Percentiles rank a stretch among this genome's conserved stretches.
phyloP scores from a whole-genome alignment of 345 rosid species.

The Syzygium grande region DNA sequence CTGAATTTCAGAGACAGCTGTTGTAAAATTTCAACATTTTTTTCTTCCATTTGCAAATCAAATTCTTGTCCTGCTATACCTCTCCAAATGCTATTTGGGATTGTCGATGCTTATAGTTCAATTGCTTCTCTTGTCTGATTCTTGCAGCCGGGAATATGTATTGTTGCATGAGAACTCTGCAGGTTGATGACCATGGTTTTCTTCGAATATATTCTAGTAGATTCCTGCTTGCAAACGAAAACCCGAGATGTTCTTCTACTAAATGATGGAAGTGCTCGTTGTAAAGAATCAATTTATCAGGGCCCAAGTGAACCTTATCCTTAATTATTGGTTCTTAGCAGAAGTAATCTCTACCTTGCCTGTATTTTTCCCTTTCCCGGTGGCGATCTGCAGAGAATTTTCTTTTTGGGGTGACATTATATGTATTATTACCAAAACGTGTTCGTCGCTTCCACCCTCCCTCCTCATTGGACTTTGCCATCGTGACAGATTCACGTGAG shows the following conservation, averaged over 20 bases:
- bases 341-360: neutral
- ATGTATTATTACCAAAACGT: neutral
- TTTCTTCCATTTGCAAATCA: neutral
- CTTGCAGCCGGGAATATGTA: conserved; percentile 80
- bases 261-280: neutral
- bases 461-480: neutral
- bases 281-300: neutral
- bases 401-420: neutral
- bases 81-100: neutral
- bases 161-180: conserved; percentile 72
- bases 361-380: neutral
- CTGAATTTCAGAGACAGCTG: neutral
- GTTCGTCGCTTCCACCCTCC: neutral
- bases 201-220: neutral
- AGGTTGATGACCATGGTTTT: conserved; percentile 4
- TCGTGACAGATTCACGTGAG: neutral
- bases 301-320: neutral
- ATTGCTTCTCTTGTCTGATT: neutral
- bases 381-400: neutral
- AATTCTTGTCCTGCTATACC: neutral
- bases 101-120: neutral
- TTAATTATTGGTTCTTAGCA: neutral
- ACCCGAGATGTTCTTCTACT: neutral
- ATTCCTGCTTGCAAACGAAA: neutral
- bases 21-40: neutral